Evolutionary conservation across 257 asterid species (phyloP).

Genomic region (Scutellaria minor): DNA sequence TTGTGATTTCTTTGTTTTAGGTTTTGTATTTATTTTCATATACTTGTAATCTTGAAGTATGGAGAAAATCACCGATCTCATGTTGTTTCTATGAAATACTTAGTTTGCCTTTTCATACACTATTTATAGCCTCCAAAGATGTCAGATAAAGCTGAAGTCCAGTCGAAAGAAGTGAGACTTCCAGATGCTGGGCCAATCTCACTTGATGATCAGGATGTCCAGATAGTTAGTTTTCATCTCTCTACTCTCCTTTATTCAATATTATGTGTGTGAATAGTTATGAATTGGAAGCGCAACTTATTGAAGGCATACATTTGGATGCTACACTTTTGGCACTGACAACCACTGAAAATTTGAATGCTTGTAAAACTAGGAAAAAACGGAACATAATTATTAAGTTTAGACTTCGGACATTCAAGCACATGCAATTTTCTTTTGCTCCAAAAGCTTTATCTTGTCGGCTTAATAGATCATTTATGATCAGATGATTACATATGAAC

Average conservation of each 20-base stretch:
- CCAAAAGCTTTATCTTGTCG: background rate
- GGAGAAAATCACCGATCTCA: too few species aligned
- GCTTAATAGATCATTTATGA: too few species aligned
- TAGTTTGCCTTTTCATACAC: background rate
- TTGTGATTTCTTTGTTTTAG: too few species aligned
- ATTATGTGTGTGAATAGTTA: too few species aligned
- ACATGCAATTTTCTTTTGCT: conserved; percentile 14
- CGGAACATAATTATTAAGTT: conserved; percentile 14
- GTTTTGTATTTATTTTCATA: too few species aligned
- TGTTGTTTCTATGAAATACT: conserved; percentile 22
- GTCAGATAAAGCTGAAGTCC: too few species aligned
- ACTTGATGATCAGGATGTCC: conserved; percentile 93
- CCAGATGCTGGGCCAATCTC: conserved; percentile 65
- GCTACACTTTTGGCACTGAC: conserved; percentile 13
- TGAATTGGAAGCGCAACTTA: too few species aligned
- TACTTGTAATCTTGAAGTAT: too few species aligned
- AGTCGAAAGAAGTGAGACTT: too few species aligned
- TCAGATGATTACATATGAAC: too few species aligned
- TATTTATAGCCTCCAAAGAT: too few species aligned
- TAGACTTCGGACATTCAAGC: background rate
- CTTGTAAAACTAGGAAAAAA: background rate
- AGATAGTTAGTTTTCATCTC: conserved; percentile 61
- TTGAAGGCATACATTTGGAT: conserved; percentile 18
- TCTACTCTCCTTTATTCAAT: conserved; percentile 21
- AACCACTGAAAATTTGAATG: background rate